These are phyloP conservation scores for Lycium barbarum DNA, from an alignment of 257 asterid genomes.

Conservation along the genomic window DNA sequence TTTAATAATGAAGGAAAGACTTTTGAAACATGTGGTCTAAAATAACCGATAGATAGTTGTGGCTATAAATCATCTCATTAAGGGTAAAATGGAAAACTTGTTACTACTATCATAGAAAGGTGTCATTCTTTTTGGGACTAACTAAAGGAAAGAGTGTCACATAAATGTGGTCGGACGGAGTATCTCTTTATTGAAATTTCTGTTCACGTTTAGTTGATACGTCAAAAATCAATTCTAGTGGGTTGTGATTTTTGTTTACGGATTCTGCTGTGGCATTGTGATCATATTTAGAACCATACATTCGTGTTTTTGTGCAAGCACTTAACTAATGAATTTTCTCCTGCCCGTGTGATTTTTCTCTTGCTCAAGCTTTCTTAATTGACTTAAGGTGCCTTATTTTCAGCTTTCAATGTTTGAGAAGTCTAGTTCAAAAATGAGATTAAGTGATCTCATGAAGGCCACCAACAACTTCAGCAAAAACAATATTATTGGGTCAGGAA, in stretches of 20 bases:
- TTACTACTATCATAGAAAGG: background rate
- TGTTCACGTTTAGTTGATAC: background rate
- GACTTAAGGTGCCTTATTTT: constrained; percentile 31
- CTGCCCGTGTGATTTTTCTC: constrained; percentile 13
- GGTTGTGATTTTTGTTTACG: background rate
- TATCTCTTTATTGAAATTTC: background rate
- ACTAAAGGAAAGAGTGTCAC: no score
- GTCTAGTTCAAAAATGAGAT: constrained; percentile 66
- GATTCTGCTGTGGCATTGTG: background rate
- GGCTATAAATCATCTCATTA: no score
- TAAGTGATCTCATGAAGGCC: constrained; percentile 77
- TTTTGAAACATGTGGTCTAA: no score
- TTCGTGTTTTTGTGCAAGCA: background rate
- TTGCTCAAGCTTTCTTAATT: constrained; percentile 19
- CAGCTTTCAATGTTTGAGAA: constrained; percentile 78
- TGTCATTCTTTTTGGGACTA: no score
- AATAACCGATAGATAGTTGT: no score
- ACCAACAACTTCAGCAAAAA: constrained; percentile 67
- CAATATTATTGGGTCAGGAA: constrained; percentile 65
- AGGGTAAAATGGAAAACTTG: no score
- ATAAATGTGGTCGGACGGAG: no score
- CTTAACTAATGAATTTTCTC: constrained; percentile 24
- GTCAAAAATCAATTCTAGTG: constrained; percentile 20
- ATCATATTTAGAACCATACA: background rate
- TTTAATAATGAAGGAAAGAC: no score